Evolutionary conservation across 306 rosid species (phyloP).

Genomic region (Prunus campanulata): DNA sequence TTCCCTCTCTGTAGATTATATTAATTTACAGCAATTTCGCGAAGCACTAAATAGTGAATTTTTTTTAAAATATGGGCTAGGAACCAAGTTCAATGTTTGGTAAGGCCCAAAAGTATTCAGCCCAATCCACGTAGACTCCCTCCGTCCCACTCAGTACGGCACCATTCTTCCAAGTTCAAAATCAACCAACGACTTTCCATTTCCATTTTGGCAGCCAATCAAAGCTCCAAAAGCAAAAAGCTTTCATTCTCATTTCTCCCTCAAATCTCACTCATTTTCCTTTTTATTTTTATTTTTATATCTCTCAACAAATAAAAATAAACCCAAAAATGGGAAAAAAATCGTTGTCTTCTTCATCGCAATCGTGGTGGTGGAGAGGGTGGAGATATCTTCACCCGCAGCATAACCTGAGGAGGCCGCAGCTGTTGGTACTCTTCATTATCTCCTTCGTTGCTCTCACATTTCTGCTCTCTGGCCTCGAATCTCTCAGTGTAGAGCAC

Average conservation of each 20-base stretch:
- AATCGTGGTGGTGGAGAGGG: constrained; percentile 1
- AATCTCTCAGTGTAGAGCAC: constrained; percentile 26
- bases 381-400: constrained; percentile 41
- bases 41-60: too few species aligned
- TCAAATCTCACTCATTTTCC: neutral
- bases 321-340: constrained; percentile 36
- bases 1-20: too few species aligned
- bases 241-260: neutral
- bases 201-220: neutral
- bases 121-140: constrained; percentile 1
- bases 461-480: constrained; percentile 39
- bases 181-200: neutral
- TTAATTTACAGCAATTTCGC: too few species aligned
- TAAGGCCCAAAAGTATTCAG: neutral
- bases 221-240: neutral
- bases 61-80: too few species aligned
- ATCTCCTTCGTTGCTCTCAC: constrained; percentile 27
- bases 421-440: constrained; percentile 30
- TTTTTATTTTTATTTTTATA: too few species aligned
- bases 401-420: constrained; percentile 43
- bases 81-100: too few species aligned
- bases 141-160: neutral
- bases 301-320: neutral
- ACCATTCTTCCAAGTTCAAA: neutral
- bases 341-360: constrained; percentile 15